Conservation (phyloP, 208 protist species). For the Trypanosoma congolense region DNA sequence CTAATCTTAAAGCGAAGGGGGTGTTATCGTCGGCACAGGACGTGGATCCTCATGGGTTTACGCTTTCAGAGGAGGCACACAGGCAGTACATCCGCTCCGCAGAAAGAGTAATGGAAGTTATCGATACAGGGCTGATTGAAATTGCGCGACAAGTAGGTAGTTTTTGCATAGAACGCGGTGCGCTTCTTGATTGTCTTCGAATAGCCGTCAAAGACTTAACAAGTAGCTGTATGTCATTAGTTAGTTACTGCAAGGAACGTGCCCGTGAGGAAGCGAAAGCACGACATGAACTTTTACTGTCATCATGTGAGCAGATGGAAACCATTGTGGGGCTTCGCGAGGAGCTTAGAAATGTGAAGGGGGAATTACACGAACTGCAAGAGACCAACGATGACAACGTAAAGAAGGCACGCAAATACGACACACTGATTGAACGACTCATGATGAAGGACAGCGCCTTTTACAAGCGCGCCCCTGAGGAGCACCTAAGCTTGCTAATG, state of each 20-base stretch:
- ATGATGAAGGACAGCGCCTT: conserved; percentile 50
- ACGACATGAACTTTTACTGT: conserved; percentile 18
- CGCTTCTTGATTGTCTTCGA: conserved; percentile 70
- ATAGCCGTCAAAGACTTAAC: conserved; percentile 65
- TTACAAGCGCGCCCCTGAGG: conserved; percentile 43
- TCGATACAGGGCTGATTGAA: conserved; percentile 76
- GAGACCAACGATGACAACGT: conserved; percentile 36
- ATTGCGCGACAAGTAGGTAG: conserved; percentile 62
- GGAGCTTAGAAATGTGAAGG: conserved; percentile 21
- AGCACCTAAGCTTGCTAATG: conserved; percentile 53
- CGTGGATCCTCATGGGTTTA: conserved; percentile 27
- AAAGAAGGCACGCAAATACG: conserved; percentile 59
- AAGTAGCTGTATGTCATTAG: conserved; percentile 45
- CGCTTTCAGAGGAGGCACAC: conserved; percentile 37
- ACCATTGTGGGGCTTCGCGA: conserved; percentile 22
- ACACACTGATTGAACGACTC: conserved; percentile 64
- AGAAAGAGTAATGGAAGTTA: conserved; percentile 43
- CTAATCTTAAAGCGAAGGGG: background rate
- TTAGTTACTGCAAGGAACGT: conserved; percentile 57
- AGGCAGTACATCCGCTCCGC: conserved; percentile 59
- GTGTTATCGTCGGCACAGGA: conserved; percentile 6
- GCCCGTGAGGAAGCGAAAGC: conserved; percentile 37
- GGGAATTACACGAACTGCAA: conserved; percentile 7
- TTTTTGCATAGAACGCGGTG: conserved; percentile 73
- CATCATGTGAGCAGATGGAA: conserved; percentile 22